These are phyloP conservation scores for Ustilago tritici DNA, from an alignment of 1,284 basidiomycete genomes.

Conservation along the genomic window DNA sequence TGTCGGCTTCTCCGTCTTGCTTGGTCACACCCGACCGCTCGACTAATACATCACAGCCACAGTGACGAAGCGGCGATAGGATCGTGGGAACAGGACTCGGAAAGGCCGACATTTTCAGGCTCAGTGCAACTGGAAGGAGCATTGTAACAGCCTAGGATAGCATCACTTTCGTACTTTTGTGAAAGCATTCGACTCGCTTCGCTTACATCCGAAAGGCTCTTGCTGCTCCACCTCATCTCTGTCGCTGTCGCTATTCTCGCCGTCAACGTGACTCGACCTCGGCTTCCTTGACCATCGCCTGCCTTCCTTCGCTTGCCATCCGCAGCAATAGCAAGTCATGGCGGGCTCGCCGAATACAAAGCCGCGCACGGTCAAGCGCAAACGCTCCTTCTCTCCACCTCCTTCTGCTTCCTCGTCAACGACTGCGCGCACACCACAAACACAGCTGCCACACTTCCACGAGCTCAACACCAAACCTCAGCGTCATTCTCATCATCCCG, in stretches of 20 bases:
- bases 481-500: conserved; percentile 14
- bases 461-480: conserved; percentile 21
- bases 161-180: background rate
- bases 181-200: conserved; percentile 22
- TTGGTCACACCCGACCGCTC: background rate
- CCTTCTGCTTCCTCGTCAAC: conserved; percentile 3
- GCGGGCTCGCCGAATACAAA: conserved; percentile 8
- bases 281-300: background rate
- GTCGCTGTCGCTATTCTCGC: background rate
- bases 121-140: background rate
- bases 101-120: background rate
- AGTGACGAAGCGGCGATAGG: background rate
- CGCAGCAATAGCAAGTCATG: conserved; percentile 15
- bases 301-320: background rate
- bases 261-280: conserved; percentile 19
- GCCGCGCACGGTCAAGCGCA: conserved; percentile 23
- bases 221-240: background rate
- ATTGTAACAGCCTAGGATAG: background rate
- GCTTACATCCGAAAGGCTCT: conserved; percentile 10
- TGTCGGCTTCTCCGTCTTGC: conserved; percentile 9
- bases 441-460: conserved; percentile 25
- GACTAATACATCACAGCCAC: background rate
- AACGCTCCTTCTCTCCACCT: conserved; percentile 26
- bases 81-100: background rate
- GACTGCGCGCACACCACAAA: background rate